phyloP scores from a whole-genome alignment of 2,329 filamentous ascomycete genomes.

The Neophaeococcomyces aloes region DNA sequence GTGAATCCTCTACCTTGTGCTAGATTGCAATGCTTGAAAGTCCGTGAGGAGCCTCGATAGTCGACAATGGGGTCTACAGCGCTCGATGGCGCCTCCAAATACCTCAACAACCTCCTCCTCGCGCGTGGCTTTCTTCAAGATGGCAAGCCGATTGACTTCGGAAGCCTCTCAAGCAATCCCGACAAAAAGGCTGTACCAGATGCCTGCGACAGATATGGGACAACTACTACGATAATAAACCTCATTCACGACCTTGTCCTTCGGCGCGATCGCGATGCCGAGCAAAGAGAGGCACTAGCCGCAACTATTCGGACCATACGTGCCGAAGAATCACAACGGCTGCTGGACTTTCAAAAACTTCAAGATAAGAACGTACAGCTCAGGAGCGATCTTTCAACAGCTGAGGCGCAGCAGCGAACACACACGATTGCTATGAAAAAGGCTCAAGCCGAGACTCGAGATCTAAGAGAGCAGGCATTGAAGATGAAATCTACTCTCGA shows the following conservation, averaged over 20 bases:
- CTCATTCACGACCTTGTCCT: slow-evolving; percentile 88
- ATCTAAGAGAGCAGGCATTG: slow-evolving; percentile 73
- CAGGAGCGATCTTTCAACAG: slow-evolving; percentile 44
- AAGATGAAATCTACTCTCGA: slow-evolving; percentile 68
- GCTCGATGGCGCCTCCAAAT: slow-evolving; percentile 50
- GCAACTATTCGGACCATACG: slow-evolving; percentile 66
- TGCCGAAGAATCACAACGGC: slow-evolving; percentile 62
- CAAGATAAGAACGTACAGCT: slow-evolving; percentile 47
- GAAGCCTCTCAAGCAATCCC: slow-evolving; percentile 54
- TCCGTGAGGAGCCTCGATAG: no score
- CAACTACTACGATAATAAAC: slow-evolving; percentile 80
- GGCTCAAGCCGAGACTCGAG: slow-evolving; percentile 62
- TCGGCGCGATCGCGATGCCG: slow-evolving; percentile 80
- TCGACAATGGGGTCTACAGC: slow-evolving; percentile 15
- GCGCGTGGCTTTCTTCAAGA: slow-evolving; percentile 52
- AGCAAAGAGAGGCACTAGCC: slow-evolving; percentile 74
- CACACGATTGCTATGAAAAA: slow-evolving; percentile 59
- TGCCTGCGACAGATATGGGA: slow-evolving; percentile 45
- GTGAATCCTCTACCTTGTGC: no score
- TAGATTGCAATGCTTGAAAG: no score
- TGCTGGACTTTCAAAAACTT: slow-evolving; percentile 53
- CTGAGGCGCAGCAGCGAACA: slow-evolving; percentile 61
- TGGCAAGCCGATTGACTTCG: slow-evolving; percentile 62
- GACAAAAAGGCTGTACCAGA: slow-evolving; percentile 35
- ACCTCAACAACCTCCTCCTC: slow-evolving; percentile 56